Percentiles rank a stretch among this genome's conserved stretches.
Conservation (phyloP, 1,284 basidiomycete genomes). For the Coniophora puteana region DNA sequence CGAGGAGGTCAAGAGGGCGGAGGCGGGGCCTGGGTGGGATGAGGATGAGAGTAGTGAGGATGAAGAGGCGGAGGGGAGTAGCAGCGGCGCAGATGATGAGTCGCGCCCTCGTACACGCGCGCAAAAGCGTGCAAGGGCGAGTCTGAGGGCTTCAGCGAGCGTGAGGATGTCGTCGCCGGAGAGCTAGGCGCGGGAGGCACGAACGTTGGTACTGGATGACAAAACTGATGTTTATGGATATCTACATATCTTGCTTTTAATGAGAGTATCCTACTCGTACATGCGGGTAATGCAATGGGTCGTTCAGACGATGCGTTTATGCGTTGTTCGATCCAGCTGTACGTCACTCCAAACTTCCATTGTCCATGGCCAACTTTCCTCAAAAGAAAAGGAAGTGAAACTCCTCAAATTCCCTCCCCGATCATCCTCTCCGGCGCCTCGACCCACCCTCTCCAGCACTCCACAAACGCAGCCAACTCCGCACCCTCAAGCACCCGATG, state of each 20-base stretch:
- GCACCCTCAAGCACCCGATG: constrained; percentile 92
- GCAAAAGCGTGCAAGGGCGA: no score
- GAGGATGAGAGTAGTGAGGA: no score
- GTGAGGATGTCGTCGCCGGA: no score
- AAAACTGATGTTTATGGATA: background rate
- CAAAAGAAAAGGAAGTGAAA: background rate
- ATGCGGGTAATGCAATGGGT: no score
- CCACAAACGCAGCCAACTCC: constrained; percentile 88
- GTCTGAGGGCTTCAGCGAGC: no score
- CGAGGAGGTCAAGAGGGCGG: no score
- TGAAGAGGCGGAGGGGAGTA: no score
- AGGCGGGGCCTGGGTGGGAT: no score
- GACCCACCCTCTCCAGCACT: constrained; percentile 83
- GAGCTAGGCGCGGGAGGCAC: no score
- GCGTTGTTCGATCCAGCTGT: background rate
- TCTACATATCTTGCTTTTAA: background rate
- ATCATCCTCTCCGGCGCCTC: constrained; percentile 77
- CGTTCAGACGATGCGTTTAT: background rate
- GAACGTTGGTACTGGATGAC: no score
- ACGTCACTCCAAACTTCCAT: background rate
- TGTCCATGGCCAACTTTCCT: background rate
- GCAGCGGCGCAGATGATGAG: no score
- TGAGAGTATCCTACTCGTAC: background rate
- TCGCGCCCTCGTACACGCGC: no score
- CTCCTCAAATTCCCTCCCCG: constrained; percentile 53